These are phyloP conservation scores for Penicillium sp. DNA, from an alignment of 2,329 filamentous ascomycete species.

Conservation along the genomic window DNA sequence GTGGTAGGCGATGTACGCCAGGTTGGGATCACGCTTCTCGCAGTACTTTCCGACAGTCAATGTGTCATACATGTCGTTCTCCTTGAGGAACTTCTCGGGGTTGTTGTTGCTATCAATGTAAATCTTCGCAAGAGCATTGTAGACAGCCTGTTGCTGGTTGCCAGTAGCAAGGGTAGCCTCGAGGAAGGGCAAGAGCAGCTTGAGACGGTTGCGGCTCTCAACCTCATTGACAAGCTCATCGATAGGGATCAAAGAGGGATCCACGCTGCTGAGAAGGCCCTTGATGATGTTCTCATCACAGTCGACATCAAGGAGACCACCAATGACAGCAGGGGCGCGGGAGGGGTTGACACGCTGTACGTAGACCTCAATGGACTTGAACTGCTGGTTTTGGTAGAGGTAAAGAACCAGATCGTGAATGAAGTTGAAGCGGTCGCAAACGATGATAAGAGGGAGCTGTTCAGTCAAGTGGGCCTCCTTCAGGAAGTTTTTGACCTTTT, in stretches of 20 bases:
- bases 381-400: slow-evolving; percentile 98
- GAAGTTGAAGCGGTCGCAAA: slow-evolving; percentile 99
- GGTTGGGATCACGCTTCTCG: slow-evolving; percentile 94
- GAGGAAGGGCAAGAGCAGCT: slow-evolving; percentile 92
- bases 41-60: slow-evolving; percentile 94
- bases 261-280: slow-evolving; percentile 79
- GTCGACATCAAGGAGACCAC: slow-evolving; percentile 91
- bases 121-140: slow-evolving; percentile 97
- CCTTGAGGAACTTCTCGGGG: slow-evolving; percentile 93
- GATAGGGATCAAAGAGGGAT: slow-evolving; percentile 81
- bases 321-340: slow-evolving; percentile 86
- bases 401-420: slow-evolving; percentile 95
- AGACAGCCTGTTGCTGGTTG: slow-evolving; percentile 94
- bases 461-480: slow-evolving; percentile 93
- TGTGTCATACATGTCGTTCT: slow-evolving; percentile 95
- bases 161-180: slow-evolving; percentile 85
- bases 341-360: slow-evolving; percentile 94
- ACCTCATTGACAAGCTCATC: slow-evolving; percentile 92
- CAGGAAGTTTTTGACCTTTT: slow-evolving; percentile 98
- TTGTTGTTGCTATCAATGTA: slow-evolving; percentile 99
- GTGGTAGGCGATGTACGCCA: slow-evolving; percentile 90
- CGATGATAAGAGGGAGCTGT: slow-evolving; percentile 93
- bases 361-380: slow-evolving; percentile 97
- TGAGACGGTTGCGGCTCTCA: slow-evolving; percentile 92
- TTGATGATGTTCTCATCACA: slow-evolving; percentile 97